Evolutionary conservation across 176 grass and related monocot species (phyloP), one percentile per base, ranked within the genome.

Genomic region (Hordeum marinum): DNA sequence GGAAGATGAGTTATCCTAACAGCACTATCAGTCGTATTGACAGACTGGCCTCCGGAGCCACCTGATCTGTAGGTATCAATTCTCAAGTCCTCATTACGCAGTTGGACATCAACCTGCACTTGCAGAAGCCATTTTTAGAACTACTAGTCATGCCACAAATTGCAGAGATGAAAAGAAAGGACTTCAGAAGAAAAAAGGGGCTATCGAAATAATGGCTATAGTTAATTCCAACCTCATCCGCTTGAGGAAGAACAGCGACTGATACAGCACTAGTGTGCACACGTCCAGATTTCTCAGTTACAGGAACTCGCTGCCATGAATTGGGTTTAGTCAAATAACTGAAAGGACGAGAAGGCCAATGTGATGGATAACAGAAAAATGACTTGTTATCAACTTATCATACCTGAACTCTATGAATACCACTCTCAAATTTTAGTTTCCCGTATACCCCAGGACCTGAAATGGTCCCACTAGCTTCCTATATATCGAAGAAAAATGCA

Each of bases 381-480:
- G 17, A 34, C 60, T 80, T 25, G 8, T 78, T 46, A 72, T 57
- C 18, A 20, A 57, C 20, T 57, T 21, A 1, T 79, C 57, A 75
- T 82, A 98, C 93, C 91, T 98, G 96, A 90, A 98, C 93, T 91
- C 96, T 90, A 87, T 99, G 96, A 86, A 96, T 87, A 42, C 96
- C 93, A 67, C 89, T 94, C 84, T 99, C 96, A 86, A 96, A 96
- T 69, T 99, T 94, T 12, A 98, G 88, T 79, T 88, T 95, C 43
- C 96, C 93, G 45, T 89, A 98, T 61, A 79, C 91, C 89, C 93
- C 96, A 80, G 80, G 11, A 45, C 90, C 96, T 76, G 87, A 98
- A 89, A 95, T 98, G 34, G 93, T 65, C 83, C 96, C 96, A 89
- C 93, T 98, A 79, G 96, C 93, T 98, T 98, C 96, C 96, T 95